A percentile compares a stretch with the other conserved stretches of the same genome.
Conservation (phyloP, 805 yeast species). For the Zygosaccharomyces lentus region DNA sequence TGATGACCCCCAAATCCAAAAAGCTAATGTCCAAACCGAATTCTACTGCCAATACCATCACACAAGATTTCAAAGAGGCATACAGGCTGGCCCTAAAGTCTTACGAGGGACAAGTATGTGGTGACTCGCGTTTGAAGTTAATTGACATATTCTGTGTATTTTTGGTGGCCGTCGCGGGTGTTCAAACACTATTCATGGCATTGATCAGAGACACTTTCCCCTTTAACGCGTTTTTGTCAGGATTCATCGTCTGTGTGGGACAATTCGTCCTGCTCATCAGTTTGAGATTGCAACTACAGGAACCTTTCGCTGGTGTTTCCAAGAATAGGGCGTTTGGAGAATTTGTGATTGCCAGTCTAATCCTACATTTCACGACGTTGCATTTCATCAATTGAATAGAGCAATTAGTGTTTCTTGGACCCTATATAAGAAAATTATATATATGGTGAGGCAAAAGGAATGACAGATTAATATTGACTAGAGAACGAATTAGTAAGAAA, state of each 20-base stretch:
- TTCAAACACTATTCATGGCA: slow-evolving; percentile 75
- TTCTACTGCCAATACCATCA: slow-evolving; percentile 10
- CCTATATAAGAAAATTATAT: slow-evolving; percentile 3
- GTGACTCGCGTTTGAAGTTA: slow-evolving; percentile 48
- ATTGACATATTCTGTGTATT: slow-evolving; percentile 76
- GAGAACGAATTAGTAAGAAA: background rate
- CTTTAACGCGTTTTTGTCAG: slow-evolving; percentile 93
- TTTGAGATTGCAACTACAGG: slow-evolving; percentile 66
- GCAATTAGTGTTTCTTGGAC: background rate
- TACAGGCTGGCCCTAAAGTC: slow-evolving; percentile 21
- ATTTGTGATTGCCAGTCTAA: slow-evolving; percentile 77
- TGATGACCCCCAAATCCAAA: background rate
- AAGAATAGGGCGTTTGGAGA: slow-evolving; percentile 79
- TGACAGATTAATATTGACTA: background rate
- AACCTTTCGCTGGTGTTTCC: slow-evolving; percentile 42
- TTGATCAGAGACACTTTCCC: slow-evolving; percentile 82
- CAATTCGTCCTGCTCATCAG: slow-evolving; percentile 88
- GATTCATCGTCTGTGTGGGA: slow-evolving; percentile 87
- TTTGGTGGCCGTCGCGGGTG: slow-evolving; percentile 64
- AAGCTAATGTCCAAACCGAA: slow-evolving; percentile 4
- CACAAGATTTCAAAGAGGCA: slow-evolving; percentile 29
- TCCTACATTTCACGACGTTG: slow-evolving; percentile 80
- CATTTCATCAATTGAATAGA: slow-evolving; percentile 78
- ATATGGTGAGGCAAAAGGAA: slow-evolving; percentile 1
- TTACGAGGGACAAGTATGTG: slow-evolving; percentile 29